Percentiles rank a stretch among this genome's conserved stretches.
Evolutionary conservation across 108 stramenopile genomes (phyloP).

Genomic region (Bacterosira constricta): DNA sequence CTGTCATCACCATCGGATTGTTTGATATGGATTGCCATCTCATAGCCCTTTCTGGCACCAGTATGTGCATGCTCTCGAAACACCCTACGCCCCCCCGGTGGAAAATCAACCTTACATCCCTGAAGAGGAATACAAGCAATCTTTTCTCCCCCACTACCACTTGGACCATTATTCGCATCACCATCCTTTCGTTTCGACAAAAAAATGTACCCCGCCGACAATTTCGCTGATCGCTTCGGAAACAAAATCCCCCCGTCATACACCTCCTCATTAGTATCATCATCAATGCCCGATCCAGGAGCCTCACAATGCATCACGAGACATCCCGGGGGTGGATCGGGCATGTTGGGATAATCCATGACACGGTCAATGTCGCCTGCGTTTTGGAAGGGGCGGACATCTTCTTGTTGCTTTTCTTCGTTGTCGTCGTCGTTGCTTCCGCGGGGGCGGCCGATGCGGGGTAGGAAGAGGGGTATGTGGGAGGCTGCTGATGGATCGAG

Average conservation of each 20-base stretch:
- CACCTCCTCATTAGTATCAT: slow-evolving; percentile 38
- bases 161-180: slow-evolving; percentile 33
- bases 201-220: slow-evolving; percentile 78
- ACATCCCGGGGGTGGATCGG: slow-evolving; percentile 66
- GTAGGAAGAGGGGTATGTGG: slow-evolving; percentile 47
- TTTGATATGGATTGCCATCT: slow-evolving; percentile 65
- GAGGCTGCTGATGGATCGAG: slow-evolving; percentile 33
- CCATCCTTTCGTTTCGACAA: slow-evolving; percentile 63
- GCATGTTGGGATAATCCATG: slow-evolving; percentile 69
- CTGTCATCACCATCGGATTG: slow-evolving; percentile 15
- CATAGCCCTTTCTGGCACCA: slow-evolving; percentile 76
- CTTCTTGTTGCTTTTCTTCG: not conserved
- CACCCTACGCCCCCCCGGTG: slow-evolving; percentile 83
- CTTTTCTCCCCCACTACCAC: slow-evolving; percentile 51
- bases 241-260: slow-evolving; percentile 55
- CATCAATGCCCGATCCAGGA: slow-evolving; percentile 19
- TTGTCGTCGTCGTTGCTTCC: not conserved
- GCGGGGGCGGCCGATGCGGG: not conserved
- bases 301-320: slow-evolving; percentile 68
- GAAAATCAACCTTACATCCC: slow-evolving; percentile 65
- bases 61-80: slow-evolving; percentile 89
- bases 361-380: slow-evolving; percentile 70
- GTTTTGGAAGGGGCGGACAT: slow-evolving; percentile 22
- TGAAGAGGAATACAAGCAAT: slow-evolving; percentile 75
- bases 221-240: slow-evolving; percentile 59